Conservation (phyloP, 2,329 filamentous ascomycete species). For the Trichophyton benhamiae region DNA sequence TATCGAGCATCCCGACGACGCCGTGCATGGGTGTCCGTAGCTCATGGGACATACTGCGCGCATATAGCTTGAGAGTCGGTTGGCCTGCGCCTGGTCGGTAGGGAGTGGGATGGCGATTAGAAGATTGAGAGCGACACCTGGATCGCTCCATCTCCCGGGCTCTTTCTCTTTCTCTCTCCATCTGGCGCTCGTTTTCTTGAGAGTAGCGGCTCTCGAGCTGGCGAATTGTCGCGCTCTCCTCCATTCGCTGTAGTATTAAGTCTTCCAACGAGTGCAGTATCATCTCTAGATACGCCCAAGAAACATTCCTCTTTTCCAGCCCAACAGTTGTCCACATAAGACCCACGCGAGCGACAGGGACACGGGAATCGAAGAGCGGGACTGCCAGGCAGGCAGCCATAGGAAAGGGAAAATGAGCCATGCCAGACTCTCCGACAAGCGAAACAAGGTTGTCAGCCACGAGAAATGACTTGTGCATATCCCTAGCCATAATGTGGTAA, state of each 20-base stretch:
- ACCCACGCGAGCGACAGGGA: constrained; percentile 59
- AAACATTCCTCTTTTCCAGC: constrained; percentile 42
- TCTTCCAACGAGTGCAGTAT: constrained; percentile 58
- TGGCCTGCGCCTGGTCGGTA: constrained; percentile 16
- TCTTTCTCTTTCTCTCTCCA: constrained; percentile 19
- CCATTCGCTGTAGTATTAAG: constrained; percentile 43
- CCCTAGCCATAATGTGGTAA: constrained; percentile 57
- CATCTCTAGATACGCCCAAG: constrained; percentile 57
- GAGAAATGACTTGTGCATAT: constrained; percentile 49
- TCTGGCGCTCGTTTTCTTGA: constrained; percentile 24
- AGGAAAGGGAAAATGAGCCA: constrained; percentile 43
- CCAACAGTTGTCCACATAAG: constrained; percentile 57
- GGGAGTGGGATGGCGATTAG: constrained; percentile 8
- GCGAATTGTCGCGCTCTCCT: constrained; percentile 1
- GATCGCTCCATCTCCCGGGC: constrained; percentile 17
- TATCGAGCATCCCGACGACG: constrained; percentile 62
- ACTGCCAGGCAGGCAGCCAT: constrained; percentile 56
- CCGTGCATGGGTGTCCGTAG: constrained; percentile 63
- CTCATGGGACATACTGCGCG: constrained; percentile 60
- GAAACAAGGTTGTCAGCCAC: constrained; percentile 50
- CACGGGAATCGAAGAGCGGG: constrained; percentile 52
- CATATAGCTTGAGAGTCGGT: constrained; percentile 56
- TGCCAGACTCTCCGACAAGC: constrained; percentile 45
- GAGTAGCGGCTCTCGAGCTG: constrained; percentile 14
- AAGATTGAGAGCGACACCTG: not conserved